phyloP scores from a whole-genome alignment of 2,329 filamentous ascomycete genomes.

The Fusarium buharicum region DNA sequence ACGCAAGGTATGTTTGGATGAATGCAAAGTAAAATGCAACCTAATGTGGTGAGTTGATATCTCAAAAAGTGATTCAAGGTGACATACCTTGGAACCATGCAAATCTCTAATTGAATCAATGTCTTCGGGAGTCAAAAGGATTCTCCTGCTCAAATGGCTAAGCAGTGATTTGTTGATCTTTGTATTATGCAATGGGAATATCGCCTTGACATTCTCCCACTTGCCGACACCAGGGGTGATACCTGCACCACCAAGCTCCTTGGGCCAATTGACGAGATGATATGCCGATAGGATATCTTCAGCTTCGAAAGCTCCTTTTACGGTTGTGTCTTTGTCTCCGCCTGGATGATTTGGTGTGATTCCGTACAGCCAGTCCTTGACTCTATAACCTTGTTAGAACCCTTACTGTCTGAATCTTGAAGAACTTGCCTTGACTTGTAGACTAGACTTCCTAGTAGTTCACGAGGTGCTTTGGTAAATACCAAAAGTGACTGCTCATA shows the following conservation, averaged over 20 bases:
- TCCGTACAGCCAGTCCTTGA: conserved; percentile 80
- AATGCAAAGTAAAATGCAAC: conserved; percentile 88
- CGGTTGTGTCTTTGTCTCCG: conserved; percentile 61
- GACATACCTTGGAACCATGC: conserved; percentile 66
- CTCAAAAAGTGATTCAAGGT: rapidly evolving
- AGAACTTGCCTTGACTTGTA: conserved; percentile 70
- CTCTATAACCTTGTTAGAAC: conserved; percentile 54
- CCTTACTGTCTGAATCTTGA: rapidly evolving
- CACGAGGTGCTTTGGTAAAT: conserved; percentile 71
- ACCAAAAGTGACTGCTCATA: conserved; percentile 73
- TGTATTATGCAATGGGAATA: conserved; percentile 72
- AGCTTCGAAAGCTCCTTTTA: conserved; percentile 65
- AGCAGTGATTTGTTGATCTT: conserved; percentile 66
- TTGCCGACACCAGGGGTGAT: conserved; percentile 67
- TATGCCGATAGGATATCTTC: conserved; percentile 78
- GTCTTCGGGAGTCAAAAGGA: conserved; percentile 61
- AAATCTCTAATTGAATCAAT: conserved; percentile 70
- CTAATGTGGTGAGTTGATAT: conserved; percentile 43
- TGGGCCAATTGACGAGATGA: conserved; percentile 70
- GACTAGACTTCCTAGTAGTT: conserved; percentile 71
- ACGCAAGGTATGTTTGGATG: conserved; percentile 78
- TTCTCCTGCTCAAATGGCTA: conserved; percentile 63
- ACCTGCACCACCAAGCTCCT: conserved; percentile 69
- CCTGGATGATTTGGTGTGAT: conserved; percentile 72
- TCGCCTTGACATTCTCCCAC: conserved; percentile 69